Conservation (phyloP, 345 rosid genomes). For the Camelina neglecta region DNA sequence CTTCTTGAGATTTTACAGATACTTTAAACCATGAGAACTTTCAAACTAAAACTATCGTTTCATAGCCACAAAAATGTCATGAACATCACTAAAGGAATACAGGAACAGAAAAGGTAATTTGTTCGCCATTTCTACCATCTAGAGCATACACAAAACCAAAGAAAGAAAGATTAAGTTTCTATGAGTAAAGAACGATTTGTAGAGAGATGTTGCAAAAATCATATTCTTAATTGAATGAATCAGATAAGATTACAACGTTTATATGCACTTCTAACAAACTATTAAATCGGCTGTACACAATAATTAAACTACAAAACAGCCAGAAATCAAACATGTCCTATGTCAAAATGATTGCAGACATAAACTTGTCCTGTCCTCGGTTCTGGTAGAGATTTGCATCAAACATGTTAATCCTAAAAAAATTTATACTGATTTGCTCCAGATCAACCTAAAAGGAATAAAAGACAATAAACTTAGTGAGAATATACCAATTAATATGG, state of each 20-base stretch:
- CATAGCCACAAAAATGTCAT: slow-evolving; percentile 10
- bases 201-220: too few species aligned
- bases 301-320: slow-evolving; percentile 44
- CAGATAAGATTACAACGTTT: not conserved
- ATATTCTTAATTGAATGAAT: too few species aligned
- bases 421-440: slow-evolving; percentile 98
- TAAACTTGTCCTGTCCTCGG: slow-evolving; percentile 59
- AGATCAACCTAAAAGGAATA: slow-evolving; percentile 71
- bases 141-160: too few species aligned
- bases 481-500: not conserved
- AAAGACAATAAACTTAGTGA: not conserved
- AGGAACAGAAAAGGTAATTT: not conserved
- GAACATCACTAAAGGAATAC: not conserved
- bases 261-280: not conserved
- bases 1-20: not conserved
- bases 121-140: not conserved
- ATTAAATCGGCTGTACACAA: too few species aligned
- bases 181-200: too few species aligned
- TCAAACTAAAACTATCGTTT: slow-evolving; percentile 12
- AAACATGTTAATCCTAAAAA: slow-evolving; percentile 93
- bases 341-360: slow-evolving; percentile 64
- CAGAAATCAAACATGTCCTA: slow-evolving; percentile 78
- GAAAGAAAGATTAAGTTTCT: too few species aligned
- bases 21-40: not conserved
- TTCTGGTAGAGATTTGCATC: slow-evolving; percentile 97